Evolutionary conservation across 2,329 filamentous ascomycete genomes (phyloP).

Genomic region (Talaromyces islandicus): DNA sequence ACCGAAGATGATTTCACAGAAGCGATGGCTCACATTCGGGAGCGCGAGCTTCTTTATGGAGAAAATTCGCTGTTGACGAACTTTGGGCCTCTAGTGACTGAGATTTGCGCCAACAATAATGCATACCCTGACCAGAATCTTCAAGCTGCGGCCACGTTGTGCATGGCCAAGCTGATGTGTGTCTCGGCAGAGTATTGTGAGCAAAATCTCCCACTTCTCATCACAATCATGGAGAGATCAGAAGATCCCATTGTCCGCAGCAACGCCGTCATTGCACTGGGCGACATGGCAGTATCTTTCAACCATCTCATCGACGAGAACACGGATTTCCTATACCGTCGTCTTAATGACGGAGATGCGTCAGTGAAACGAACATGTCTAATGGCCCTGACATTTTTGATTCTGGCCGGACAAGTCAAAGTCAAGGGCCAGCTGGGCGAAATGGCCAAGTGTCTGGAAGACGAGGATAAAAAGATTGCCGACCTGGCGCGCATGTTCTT

Average conservation of each 20-base stretch:
- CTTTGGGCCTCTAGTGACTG: slow-evolving; percentile 85
- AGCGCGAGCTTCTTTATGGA: slow-evolving; percentile 78
- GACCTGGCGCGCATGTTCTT: slow-evolving; percentile 98
- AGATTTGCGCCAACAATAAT: slow-evolving; percentile 93
- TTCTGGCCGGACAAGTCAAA: slow-evolving; percentile 95
- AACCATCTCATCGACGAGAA: slow-evolving; percentile 99
- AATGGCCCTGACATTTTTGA: slow-evolving; percentile 97
- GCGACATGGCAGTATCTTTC: slow-evolving; percentile 99
- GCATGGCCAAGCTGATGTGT: slow-evolving; percentile 97
- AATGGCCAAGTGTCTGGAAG: slow-evolving; percentile 98
- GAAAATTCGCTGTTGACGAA: slow-evolving; percentile 77
- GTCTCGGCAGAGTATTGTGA: slow-evolving; percentile 96
- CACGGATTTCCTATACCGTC: slow-evolving; percentile 93
- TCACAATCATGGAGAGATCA: slow-evolving; percentile 95
- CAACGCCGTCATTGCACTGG: slow-evolving; percentile 93
- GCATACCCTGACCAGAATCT: slow-evolving; percentile 83
- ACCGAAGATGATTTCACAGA: slow-evolving; percentile 92
- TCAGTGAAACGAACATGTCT: slow-evolving; percentile 95
- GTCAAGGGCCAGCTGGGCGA: slow-evolving; percentile 97
- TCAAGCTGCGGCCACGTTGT: slow-evolving; percentile 88
- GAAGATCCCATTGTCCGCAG: slow-evolving; percentile 87
- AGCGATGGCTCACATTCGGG: slow-evolving; percentile 75
- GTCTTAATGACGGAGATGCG: slow-evolving; percentile 79
- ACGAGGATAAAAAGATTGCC: slow-evolving; percentile 88
- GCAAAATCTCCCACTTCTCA: slow-evolving; percentile 81